Evolutionary conservation across 352 stramenopile species (phyloP).

Genomic region (Pythium dissotocum): DNA sequence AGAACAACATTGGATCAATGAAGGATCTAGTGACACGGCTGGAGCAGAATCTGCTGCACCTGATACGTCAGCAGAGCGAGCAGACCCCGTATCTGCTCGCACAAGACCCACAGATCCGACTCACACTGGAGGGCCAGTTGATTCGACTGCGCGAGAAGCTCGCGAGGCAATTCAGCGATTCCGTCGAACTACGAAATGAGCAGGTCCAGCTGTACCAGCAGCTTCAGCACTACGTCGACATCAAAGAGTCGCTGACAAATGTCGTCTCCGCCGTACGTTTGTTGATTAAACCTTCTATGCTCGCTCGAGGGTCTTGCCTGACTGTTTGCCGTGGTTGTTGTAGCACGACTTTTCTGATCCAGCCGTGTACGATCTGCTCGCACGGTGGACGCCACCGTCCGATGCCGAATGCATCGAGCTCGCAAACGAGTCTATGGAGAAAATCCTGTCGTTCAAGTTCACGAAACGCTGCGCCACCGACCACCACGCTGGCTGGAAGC

Average conservation of each 20-base stretch:
- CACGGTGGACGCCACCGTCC: constrained; percentile 20
- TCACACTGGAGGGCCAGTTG: constrained; percentile 2
- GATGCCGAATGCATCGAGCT: constrained; percentile 15
- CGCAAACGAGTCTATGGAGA: constrained; percentile 10
- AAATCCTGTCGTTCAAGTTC: constrained; percentile 14
- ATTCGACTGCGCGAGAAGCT: constrained; percentile 12
- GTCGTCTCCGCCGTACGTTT: constrained; percentile 14
- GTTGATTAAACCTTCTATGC: too few relatives aligned
- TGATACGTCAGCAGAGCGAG: not conserved
- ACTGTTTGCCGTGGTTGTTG: not conserved
- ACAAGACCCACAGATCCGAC: not conserved
- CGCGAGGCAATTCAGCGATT: constrained; percentile 10
- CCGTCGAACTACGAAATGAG: constrained; percentile 6
- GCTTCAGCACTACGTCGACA: constrained; percentile 16
- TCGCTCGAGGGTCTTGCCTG: too few relatives aligned
- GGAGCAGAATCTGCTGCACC: constrained; percentile 12
- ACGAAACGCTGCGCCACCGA: constrained; percentile 9
- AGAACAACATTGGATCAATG: constrained; percentile 22
- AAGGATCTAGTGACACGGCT: constrained; percentile 8
- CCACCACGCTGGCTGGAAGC: constrained; percentile 20
- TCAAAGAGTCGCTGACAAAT: constrained; percentile 20
- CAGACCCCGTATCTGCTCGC: not conserved
- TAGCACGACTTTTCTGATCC: constrained; percentile 16
- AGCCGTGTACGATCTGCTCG: constrained; percentile 20
- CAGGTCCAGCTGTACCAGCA: constrained; percentile 18